Percentiles rank a stretch among this genome's conserved stretches.
These are phyloP conservation scores for Amanita molliuscula DNA, from an alignment of 768 basidiomycete species.

Conservation along the genomic window DNA sequence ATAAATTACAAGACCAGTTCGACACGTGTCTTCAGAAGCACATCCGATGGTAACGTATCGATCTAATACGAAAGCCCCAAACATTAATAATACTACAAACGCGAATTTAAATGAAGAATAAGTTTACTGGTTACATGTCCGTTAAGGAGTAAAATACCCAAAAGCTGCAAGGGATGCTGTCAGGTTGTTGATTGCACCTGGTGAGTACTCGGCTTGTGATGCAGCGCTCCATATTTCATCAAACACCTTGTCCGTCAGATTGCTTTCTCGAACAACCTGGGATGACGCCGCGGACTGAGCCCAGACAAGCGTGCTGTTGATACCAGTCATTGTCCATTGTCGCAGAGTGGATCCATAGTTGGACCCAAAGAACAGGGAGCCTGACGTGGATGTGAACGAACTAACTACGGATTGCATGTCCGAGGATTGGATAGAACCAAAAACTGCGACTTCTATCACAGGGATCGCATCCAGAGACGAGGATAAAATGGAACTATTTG, in stretches of 20 bases:
- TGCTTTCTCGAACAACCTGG: conserved; percentile 38
- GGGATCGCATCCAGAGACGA: conserved; percentile 37
- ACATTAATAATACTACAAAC: neutral
- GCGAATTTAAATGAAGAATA: neutral
- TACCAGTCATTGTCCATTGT: conserved; percentile 39
- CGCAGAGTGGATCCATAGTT: conserved; percentile 35
- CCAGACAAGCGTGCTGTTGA: conserved; percentile 35
- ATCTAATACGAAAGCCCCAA: neutral
- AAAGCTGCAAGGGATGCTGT: conserved; percentile 4
- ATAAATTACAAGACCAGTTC: neutral
- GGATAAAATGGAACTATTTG: conserved; percentile 32
- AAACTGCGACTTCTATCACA: conserved; percentile 51
- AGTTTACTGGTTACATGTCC: neutral
- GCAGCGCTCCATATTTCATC: conserved; percentile 39
- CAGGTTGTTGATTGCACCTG: conserved; percentile 9
- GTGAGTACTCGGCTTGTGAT: conserved; percentile 22
- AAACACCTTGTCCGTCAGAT: conserved; percentile 32
- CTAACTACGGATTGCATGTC: conserved; percentile 40
- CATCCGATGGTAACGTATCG: no score
- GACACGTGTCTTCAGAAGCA: neutral
- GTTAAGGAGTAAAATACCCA: conserved; percentile 4
- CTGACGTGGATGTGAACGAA: conserved; percentile 38
- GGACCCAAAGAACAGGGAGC: conserved; percentile 52
- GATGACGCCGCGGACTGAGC: conserved; percentile 40
- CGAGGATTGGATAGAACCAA: conserved; percentile 38